Base-by-base conservation (phyloP, 1,284 basidiomycete genomes). In the Sporisorium iseilematis-ciliati region DNA sequence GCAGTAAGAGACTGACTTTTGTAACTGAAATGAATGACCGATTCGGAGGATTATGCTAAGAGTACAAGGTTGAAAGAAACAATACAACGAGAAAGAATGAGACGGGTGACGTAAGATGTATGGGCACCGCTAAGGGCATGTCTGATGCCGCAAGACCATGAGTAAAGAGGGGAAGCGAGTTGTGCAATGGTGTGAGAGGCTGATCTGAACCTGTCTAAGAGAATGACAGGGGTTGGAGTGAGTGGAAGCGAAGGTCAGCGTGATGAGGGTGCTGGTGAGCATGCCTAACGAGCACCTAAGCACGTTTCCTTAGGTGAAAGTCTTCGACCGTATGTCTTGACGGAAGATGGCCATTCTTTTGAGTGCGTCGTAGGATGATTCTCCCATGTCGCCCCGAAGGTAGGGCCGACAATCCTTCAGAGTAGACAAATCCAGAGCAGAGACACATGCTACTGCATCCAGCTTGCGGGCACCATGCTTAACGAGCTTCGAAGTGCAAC, bases 401-500 rank as follows among this genome's bases (percentile, higher is more conserved):
- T 10, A 38, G 12, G 8, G 29, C 29, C 35, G 35, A 38, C 12
- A 38, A 10, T 12, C 10, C 10, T 12, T 38, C 35, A 14, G 16
- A 3, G 14, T 16, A 38, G 35, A 21, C 42, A n/a, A 43, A n/a
- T 3, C 7, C 42, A 18, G 10, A 11, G 20, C 48, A 20, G 11
- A 7, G 26, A 49, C n/a, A 18, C 26, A 33, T 29, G 7, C 29
- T 31, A n/a, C 18, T 49, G 26, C 48, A 31, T 18, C 18, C 48
- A 20, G 10, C 4, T n/a, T 7, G 29, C 4, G 25, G 7, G 21
- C 3, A 7, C 21, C 40, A 7, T 29, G 8, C 38, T 55, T 42
- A 77, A 42, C 75, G 75, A 49, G 75, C 75, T 52, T 77, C 75
- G 26, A 77, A 77, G 57, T 77, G 75, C 63, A 77, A 54, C 71